phyloP scores from a whole-genome alignment of 805 yeast species.

The Lipomyces kockii region DNA sequence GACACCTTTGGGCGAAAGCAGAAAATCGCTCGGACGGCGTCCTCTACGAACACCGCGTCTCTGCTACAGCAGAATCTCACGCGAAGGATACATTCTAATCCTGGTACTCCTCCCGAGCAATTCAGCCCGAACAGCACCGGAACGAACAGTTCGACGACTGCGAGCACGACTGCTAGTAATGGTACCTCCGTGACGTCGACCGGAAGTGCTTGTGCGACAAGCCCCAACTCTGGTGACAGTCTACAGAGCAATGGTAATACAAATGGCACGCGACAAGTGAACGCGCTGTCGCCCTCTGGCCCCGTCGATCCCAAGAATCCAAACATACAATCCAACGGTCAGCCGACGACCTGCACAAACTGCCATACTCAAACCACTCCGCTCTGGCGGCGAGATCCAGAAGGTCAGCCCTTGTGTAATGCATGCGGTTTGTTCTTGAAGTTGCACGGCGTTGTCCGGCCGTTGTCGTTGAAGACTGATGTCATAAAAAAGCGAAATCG shows the following conservation, averaged over 20 bases:
- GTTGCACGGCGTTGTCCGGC: conserved; percentile 93
- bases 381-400: conserved; percentile 90
- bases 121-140: conserved; percentile 27
- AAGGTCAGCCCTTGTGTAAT: conserved; percentile 90
- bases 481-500: conserved; percentile 91
- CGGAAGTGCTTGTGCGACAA: conserved; percentile 20
- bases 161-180: conserved; percentile 13
- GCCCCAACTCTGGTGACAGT: conserved; percentile 16
- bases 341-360: conserved; percentile 50
- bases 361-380: conserved; percentile 94
- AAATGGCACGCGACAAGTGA: conserved; percentile 10
- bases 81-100: conserved; percentile 34
- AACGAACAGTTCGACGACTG: conserved; percentile 7
- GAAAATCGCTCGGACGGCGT: conserved; percentile 37
- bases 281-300: conserved; percentile 11
- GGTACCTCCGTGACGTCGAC: conserved; percentile 16
- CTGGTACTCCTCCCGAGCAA: conserved; percentile 36
- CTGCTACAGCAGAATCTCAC: conserved; percentile 34
- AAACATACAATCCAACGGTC: conserved; percentile 24
- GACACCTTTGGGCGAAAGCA: conserved; percentile 37
- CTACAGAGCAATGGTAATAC: not conserved
- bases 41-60: conserved; percentile 33
- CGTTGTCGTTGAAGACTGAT: conserved; percentile 86
- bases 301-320: conserved; percentile 26
- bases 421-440: conserved; percentile 95